These are phyloP conservation scores for Bothriochloa decipiens DNA, from an alignment of 176 grass and related monocot genomes.

Conservation along the genomic window DNA sequence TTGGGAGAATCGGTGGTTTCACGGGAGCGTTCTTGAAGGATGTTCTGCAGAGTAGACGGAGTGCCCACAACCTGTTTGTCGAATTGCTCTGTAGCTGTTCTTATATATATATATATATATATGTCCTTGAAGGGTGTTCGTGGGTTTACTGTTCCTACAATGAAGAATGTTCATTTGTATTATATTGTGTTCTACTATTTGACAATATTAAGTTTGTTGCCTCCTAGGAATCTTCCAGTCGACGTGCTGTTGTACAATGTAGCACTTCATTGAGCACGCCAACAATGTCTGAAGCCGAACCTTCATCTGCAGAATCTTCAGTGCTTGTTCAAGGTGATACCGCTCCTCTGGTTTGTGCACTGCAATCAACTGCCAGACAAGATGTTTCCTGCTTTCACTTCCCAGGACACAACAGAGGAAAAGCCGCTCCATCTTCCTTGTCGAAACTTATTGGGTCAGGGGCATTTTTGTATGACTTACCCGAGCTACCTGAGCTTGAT, in stretches of 20 bases:
- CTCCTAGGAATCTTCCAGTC: constrained; percentile 29
- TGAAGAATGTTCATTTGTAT: background rate
- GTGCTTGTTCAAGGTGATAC: background rate
- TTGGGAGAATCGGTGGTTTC: too few species aligned
- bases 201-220: constrained; percentile 18
- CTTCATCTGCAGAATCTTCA: constrained; percentile 33
- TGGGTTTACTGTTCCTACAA: too few species aligned
- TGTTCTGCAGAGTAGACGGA: too few species aligned
- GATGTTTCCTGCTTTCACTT: constrained; percentile 86
- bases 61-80: too few species aligned
- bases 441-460: constrained; percentile 47
- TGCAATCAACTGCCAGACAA: constrained; percentile 67
- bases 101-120: too few species aligned
- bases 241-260: constrained; percentile 19
- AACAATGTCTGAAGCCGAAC: constrained; percentile 23
- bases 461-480: constrained; percentile 69
- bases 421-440: constrained; percentile 55
- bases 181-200: background rate
- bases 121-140: too few species aligned
- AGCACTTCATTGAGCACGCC: background rate
- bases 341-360: constrained; percentile 64
- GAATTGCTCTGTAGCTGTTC: too few species aligned
- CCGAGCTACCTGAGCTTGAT: constrained; percentile 76
- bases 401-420: constrained; percentile 83
- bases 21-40: too few species aligned